Percentiles rank a stretch among this genome's conserved stretches.
phyloP scores from a whole-genome alignment of 768 basidiomycete genomes.

The Psilocybe azurescens region DNA sequence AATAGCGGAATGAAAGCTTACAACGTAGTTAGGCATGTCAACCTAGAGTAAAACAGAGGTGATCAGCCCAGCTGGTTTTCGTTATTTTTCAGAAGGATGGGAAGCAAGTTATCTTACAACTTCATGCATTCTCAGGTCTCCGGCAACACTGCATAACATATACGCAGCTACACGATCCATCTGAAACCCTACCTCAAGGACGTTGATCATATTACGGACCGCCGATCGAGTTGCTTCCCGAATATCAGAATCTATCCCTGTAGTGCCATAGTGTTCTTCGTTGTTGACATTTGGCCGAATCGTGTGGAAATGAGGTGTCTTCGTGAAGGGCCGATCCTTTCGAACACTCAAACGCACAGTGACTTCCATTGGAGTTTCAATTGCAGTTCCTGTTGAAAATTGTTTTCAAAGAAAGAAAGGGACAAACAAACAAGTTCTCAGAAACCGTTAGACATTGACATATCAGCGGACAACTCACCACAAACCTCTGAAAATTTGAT shows the following conservation, averaged over 20 bases:
- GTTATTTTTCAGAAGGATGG: conserved; percentile 8
- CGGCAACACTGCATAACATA: conserved; percentile 65
- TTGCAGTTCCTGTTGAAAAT: conserved; percentile 53
- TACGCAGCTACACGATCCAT: conserved; percentile 57
- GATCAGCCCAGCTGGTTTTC: neutral
- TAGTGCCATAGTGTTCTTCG: conserved; percentile 60
- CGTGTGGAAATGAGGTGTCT: conserved; percentile 60
- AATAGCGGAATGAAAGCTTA: conserved; percentile 32
- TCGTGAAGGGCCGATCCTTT: conserved; percentile 61
- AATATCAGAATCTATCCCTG: conserved; percentile 61
- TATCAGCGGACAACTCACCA: conserved; percentile 39
- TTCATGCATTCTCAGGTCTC: conserved; percentile 65
- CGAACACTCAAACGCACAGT: conserved; percentile 58
- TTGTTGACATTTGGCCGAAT: conserved; percentile 27
- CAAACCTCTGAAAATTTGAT: conserved; percentile 53
- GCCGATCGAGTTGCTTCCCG: conserved; percentile 60
- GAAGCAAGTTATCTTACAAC: conserved; percentile 43
- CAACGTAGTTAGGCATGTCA: conserved; percentile 71
- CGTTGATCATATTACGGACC: conserved; percentile 62
- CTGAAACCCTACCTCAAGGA: conserved; percentile 47
- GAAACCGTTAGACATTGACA: too few species aligned
- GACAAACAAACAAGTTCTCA: neutral
- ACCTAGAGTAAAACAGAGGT: conserved; percentile 40
- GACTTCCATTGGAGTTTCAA: conserved; percentile 66
- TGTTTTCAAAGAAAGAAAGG: neutral